Base-by-base conservation (phyloP, 768 basidiomycete species). In the Galerina marginata region DNA sequence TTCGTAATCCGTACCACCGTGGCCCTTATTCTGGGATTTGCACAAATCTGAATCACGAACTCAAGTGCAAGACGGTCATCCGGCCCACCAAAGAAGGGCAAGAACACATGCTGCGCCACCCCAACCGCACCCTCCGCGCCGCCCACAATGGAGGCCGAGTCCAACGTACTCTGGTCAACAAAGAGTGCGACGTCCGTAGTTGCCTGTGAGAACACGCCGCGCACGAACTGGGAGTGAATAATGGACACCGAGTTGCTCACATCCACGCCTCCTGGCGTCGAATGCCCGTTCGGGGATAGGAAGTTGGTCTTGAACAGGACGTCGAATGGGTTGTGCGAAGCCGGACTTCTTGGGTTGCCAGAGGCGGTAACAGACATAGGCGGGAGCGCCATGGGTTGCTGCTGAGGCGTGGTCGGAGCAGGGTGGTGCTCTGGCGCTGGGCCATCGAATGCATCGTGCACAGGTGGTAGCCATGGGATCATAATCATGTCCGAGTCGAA, bases 31-130 rank as follows among this genome's bases (percentile, higher is more conserved):
- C 76, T 78, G 11, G 83, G 78, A 64, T 89, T 90, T 59, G 82
- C 77, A 71, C 92, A 96, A 29, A 97, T 77, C 73, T 96, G 95
- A 12, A 90, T 83, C 23, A 92, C 90, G 65, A 98, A 87, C 33
- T 91, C 86, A 38, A 99, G 76, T 0, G 94, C 93, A 15, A 95
- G 80, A 2, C 96, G 82, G 70, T 97, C 96, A 72, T 99, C 96
- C 0, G 94, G 91, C 0, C 96, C 96, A 23, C 96, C 96, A 71
- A 94, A 92, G 83, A 98, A 98, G 0, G 94, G 92, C 11, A 97
- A 68, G 75, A 94, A 91, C 12, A 98, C 65, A 69, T 93, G 91
- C 67, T 87, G 82, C 9, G 72, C 42, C 75, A 75, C 47, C 72
- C 43, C 55, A 9, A 40, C 58, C 33, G 72, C 44, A 42, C 64